These are phyloP conservation scores for Pelargonium australe DNA, from an alignment of 441 rosid species.

Conservation along the genomic window DNA sequence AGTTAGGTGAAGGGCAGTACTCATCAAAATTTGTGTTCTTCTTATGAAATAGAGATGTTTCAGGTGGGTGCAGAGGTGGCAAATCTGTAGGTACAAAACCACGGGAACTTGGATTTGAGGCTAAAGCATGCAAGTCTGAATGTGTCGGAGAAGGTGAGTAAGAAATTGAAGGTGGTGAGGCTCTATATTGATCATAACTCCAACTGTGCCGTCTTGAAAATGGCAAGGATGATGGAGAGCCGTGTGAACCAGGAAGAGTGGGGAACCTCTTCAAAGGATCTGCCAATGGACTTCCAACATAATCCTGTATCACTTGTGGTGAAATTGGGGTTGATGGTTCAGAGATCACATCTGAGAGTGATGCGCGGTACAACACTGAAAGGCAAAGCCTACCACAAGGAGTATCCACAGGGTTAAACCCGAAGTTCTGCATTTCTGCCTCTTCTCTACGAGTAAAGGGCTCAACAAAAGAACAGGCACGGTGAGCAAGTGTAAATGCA, in stretches of 20 bases:
- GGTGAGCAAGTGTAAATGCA: slow-evolving; percentile 58
- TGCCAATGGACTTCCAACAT: slow-evolving; percentile 91
- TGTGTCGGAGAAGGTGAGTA: slow-evolving; percentile 77
- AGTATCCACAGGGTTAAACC: slow-evolving; percentile 80
- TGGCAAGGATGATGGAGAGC: slow-evolving; percentile 72
- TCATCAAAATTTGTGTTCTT: slow-evolving; percentile 48
- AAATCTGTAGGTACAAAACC: slow-evolving; percentile 36
- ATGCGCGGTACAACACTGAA: slow-evolving; percentile 58
- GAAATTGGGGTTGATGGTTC: slow-evolving; percentile 71
- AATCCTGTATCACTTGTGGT: slow-evolving; percentile 74
- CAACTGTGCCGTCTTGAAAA: slow-evolving; percentile 78
- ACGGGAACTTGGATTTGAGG: slow-evolving; percentile 44
- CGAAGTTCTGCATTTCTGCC: slow-evolving; percentile 73
- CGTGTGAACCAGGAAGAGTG: slow-evolving; percentile 58
- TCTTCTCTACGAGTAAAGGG: slow-evolving; percentile 81
- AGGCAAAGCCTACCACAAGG: slow-evolving; percentile 80
- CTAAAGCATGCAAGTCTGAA: slow-evolving; percentile 55
- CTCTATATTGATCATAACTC: slow-evolving; percentile 66
- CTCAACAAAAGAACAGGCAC: slow-evolving; percentile 68
- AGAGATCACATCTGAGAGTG: slow-evolving; percentile 55
- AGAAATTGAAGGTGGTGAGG: slow-evolving; percentile 59
- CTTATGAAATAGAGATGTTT: slow-evolving; percentile 38
- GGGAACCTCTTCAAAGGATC: slow-evolving; percentile 77
- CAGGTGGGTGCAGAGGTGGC: slow-evolving; percentile 57
- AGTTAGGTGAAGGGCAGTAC: slow-evolving; percentile 51